These are phyloP conservation scores for Akebia trifoliata DNA, from an alignment of 164 flowering plant species.

Conservation along the genomic window DNA sequence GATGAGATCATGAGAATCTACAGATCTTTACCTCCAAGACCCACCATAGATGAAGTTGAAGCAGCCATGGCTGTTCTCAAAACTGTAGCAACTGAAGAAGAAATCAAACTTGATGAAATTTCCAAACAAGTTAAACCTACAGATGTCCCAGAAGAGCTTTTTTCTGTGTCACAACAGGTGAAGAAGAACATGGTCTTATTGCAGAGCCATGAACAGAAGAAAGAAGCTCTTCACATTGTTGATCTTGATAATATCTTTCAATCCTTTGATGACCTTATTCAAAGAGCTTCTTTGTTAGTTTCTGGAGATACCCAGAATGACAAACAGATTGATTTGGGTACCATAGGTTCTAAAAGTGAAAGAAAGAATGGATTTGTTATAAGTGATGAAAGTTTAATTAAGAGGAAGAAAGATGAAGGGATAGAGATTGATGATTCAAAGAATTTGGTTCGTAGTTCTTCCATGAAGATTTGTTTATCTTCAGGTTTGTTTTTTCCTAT, in stretches of 20 bases:
- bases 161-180: slow-evolving; percentile 33
- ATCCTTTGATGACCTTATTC: slow-evolving; percentile 50
- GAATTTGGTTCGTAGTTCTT: slow-evolving; percentile 28
- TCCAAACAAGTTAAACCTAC: slow-evolving; percentile 19
- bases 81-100: slow-evolving; percentile 41
- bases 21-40: slow-evolving; percentile 61
- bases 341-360: slow-evolving; percentile 25
- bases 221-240: slow-evolving; percentile 42
- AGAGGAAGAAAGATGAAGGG: slow-evolving; percentile 20
- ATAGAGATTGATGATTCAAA: slow-evolving; percentile 19
- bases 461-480: slow-evolving; percentile 21
- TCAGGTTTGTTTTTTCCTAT: slow-evolving; percentile 25
- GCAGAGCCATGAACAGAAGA: slow-evolving; percentile 48
- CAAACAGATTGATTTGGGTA: slow-evolving; percentile 16
- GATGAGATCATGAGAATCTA: slow-evolving; percentile 49
- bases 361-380: slow-evolving; percentile 7
- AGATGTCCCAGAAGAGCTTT: slow-evolving; percentile 58
- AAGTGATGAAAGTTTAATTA: slow-evolving; percentile 30
- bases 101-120: slow-evolving; percentile 43
- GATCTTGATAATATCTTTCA: slow-evolving; percentile 36
- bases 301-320: slow-evolving; percentile 32
- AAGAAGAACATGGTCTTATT: slow-evolving; percentile 38
- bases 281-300: slow-evolving; percentile 46
- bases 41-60: slow-evolving; percentile 58
- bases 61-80: slow-evolving; percentile 47